These are phyloP conservation scores for Dactylonectria macrodidyma DNA, from an alignment of 2,329 filamentous ascomycete genomes.

Conservation along the genomic window DNA sequence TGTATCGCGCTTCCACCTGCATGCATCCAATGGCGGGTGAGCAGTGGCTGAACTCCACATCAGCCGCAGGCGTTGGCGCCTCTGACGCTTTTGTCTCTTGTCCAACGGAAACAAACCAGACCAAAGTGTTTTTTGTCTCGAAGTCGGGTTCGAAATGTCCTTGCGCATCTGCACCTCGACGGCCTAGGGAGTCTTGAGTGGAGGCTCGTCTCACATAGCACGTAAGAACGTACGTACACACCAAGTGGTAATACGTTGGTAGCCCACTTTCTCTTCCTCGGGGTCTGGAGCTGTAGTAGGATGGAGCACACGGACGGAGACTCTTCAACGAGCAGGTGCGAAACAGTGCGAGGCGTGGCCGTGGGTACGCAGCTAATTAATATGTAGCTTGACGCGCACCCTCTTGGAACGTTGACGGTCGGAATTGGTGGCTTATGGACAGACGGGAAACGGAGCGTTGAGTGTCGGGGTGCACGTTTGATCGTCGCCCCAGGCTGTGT, in stretches of 20 bases:
- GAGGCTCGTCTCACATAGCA: conserved; percentile 28
- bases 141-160: conserved; percentile 10
- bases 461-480: conserved; percentile 19
- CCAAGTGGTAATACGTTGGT: conserved; percentile 10
- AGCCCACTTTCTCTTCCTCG: conserved; percentile 19
- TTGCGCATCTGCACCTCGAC: conserved; percentile 27
- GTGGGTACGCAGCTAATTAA: not conserved
- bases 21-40: conserved; percentile 33
- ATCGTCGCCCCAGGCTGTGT: conserved; percentile 24
- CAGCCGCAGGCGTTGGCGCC: conserved; percentile 35
- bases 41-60: conserved; percentile 31
- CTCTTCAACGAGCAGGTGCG: conserved; percentile 4
- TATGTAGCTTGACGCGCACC: conserved; percentile 25
- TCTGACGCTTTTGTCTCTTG: conserved; percentile 29
- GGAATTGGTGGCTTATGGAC: conserved; percentile 11
- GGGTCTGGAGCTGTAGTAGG: conserved; percentile 1
- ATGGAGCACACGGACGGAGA: conserved; percentile 13
- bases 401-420: not conserved
- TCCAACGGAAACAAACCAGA: not conserved
- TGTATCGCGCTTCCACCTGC: conserved; percentile 39
- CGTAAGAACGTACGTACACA: not conserved
- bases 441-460: conserved; percentile 12
- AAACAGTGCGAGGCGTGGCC: conserved; percentile 7
- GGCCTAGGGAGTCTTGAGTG: conserved; percentile 18
- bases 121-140: conserved; percentile 20